Evolutionary conservation across 441 rosid genomes (phyloP).

Genomic region (Erodium moschatum): DNA sequence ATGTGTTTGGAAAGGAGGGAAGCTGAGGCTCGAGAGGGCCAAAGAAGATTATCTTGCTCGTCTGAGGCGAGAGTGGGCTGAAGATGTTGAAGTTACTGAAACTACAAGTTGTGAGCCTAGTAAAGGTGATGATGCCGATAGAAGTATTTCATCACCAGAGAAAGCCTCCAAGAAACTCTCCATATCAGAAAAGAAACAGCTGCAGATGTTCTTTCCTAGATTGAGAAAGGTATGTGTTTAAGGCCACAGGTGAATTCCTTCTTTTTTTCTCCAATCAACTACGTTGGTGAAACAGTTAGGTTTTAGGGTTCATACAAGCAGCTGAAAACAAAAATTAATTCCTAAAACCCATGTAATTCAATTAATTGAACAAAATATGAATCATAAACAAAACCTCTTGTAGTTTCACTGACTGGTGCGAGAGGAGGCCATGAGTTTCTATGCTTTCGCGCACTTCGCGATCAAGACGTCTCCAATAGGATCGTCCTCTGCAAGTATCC

Average conservation of each 20-base stretch:
- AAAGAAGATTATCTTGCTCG: constrained; percentile 63
- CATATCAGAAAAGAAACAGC: constrained; percentile 27
- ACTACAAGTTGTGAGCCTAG: constrained; percentile 15
- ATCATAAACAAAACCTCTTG: too few relatives aligned
- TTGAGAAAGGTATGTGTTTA: constrained; percentile 44
- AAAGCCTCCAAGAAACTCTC: constrained; percentile 19
- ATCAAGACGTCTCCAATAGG: too few relatives aligned
- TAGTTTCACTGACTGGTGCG: too few relatives aligned
- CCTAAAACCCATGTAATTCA: too few relatives aligned
- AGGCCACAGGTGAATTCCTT: background rate
- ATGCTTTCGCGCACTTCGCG: too few relatives aligned
- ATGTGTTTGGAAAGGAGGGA: constrained; percentile 85
- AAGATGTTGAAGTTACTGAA: constrained; percentile 27
- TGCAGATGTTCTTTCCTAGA: constrained; percentile 60
- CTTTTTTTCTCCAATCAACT: background rate
- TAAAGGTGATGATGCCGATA: constrained; percentile 13
- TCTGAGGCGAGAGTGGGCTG: constrained; percentile 60
- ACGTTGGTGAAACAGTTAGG: too few relatives aligned
- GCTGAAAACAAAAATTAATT: too few relatives aligned
- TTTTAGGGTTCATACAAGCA: too few relatives aligned
- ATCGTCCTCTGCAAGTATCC: too few relatives aligned
- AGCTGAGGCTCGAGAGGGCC: constrained; percentile 75
- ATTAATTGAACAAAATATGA: too few relatives aligned
- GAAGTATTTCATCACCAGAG: constrained; percentile 17
- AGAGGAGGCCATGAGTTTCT: too few relatives aligned